Evolutionary conservation across 2,329 filamentous ascomycete genomes (phyloP).

Genomic region (Didymella arachidicola): DNA sequence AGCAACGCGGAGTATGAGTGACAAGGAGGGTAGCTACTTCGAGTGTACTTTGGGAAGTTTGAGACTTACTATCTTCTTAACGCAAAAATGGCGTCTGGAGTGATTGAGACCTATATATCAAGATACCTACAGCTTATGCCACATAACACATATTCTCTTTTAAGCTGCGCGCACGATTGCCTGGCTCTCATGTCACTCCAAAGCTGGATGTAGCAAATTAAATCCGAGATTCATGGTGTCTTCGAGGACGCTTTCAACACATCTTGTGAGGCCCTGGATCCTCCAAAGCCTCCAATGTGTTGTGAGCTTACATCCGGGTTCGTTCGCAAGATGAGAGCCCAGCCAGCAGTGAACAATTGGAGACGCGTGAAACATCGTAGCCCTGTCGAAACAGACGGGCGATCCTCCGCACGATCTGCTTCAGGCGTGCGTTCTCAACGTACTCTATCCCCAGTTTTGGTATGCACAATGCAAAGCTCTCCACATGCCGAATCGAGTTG

Average conservation of each 20-base stretch:
- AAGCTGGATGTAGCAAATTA: too few relatives aligned
- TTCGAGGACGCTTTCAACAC: too few relatives aligned
- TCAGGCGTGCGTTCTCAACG: background rate
- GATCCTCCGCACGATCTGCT: slow-evolving; percentile 13
- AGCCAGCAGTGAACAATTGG: background rate
- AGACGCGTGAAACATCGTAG: background rate
- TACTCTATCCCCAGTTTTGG: background rate
- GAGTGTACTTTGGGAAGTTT: background rate
- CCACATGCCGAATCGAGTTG: slow-evolving; percentile 3
- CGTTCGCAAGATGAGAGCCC: too few relatives aligned
- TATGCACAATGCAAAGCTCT: slow-evolving; percentile 11
- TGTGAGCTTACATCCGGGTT: too few relatives aligned
- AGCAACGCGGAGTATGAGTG: slow-evolving; percentile 12
- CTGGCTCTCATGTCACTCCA: background rate
- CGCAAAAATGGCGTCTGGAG: slow-evolving; percentile 11
- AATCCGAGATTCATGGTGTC: too few relatives aligned
- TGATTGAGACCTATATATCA: slow-evolving; percentile 2
- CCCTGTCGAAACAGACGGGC: background rate
- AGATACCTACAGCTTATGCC: slow-evolving; percentile 4
- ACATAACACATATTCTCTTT: background rate
- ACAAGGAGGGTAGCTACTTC: slow-evolving; percentile 4
- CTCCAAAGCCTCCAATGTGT: too few relatives aligned
- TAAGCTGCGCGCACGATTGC: background rate
- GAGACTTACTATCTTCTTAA: background rate
- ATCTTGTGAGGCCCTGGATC: too few relatives aligned